phyloP scores from a whole-genome alignment of 75 land plant genomes.

The Pseudotsuga menziesii region DNA sequence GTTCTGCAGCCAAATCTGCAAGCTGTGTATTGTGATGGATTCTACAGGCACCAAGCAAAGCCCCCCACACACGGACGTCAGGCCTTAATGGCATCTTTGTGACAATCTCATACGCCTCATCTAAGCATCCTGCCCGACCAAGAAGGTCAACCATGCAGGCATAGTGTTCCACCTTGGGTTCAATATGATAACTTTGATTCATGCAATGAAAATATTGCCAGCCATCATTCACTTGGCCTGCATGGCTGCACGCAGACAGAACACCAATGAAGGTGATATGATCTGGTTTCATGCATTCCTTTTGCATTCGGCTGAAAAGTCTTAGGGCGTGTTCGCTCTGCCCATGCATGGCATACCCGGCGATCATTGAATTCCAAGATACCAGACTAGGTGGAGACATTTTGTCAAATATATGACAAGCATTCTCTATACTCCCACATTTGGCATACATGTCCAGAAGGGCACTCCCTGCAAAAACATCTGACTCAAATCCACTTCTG shows the following conservation, averaged over 20 bases:
- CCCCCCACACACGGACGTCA: not conserved
- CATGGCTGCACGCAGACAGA: not conserved
- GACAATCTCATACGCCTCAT: not conserved
- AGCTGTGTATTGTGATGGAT: not conserved
- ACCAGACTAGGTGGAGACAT: slow-evolving; percentile 19
- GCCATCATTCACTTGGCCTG: not conserved
- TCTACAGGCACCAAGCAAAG: slow-evolving; percentile 1
- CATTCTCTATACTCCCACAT: slow-evolving; percentile 43
- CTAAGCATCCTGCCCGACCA: not conserved
- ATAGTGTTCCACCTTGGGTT: not conserved
- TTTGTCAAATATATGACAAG: slow-evolving; percentile 25
- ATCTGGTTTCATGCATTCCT: not conserved
- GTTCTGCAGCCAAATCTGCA: not conserved
- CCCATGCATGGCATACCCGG: slow-evolving; percentile 36
- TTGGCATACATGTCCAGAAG: slow-evolving; percentile 62
- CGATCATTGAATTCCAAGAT: slow-evolving; percentile 51
- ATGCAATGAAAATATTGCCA: not conserved
- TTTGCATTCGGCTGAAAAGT: slow-evolving; percentile 3
- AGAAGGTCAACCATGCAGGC: not conserved
- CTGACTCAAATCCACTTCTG: slow-evolving; percentile 34
- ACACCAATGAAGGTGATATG: not conserved
- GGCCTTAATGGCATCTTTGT: not conserved
- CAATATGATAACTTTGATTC: not conserved
- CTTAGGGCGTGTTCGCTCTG: not conserved
- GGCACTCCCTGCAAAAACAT: slow-evolving; percentile 47